Evolutionary conservation across 345 rosid species (phyloP).

Genomic region (Pistacia atlantica): DNA sequence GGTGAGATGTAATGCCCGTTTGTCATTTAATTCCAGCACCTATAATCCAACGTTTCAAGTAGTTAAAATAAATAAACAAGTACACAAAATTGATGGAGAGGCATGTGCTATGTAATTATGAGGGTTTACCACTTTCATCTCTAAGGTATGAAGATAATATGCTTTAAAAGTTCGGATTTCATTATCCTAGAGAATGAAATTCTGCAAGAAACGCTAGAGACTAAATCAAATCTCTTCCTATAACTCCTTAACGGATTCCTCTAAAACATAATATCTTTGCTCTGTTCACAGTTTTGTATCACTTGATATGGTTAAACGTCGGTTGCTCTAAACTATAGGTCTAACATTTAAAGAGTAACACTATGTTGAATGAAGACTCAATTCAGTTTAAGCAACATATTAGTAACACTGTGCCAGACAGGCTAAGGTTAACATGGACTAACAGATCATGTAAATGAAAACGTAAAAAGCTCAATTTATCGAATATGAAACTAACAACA

Average conservation of each 20-base stretch:
- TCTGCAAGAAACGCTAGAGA: slow-evolving; percentile 10
- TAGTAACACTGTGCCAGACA: too few relatives aligned
- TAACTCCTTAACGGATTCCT: slow-evolving; percentile 16
- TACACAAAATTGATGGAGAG: too few relatives aligned
- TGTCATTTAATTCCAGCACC: background rate
- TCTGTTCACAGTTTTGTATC: slow-evolving; percentile 9
- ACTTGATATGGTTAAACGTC: too few relatives aligned
- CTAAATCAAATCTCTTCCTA: slow-evolving; percentile 8
- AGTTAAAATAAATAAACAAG: background rate
- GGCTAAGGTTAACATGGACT: too few relatives aligned
- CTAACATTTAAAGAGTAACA: too few relatives aligned
- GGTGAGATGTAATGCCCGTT: background rate
- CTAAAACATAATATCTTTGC: slow-evolving; percentile 12
- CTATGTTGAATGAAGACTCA: too few relatives aligned
- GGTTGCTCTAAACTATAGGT: too few relatives aligned
- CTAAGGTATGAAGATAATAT: background rate
- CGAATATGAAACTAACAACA: too few relatives aligned
- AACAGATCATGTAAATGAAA: too few relatives aligned
- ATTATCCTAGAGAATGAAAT: background rate
- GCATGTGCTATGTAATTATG: background rate
- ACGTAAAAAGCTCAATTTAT: too few relatives aligned
- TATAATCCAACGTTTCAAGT: background rate
- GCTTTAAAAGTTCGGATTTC: background rate
- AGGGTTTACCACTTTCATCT: background rate
- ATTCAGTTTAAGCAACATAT: too few relatives aligned